Evolutionary conservation across 257 asterid genomes (phyloP), one percentile per base, ranked within the genome.

Genomic region (Euphrasia confusa): DNA sequence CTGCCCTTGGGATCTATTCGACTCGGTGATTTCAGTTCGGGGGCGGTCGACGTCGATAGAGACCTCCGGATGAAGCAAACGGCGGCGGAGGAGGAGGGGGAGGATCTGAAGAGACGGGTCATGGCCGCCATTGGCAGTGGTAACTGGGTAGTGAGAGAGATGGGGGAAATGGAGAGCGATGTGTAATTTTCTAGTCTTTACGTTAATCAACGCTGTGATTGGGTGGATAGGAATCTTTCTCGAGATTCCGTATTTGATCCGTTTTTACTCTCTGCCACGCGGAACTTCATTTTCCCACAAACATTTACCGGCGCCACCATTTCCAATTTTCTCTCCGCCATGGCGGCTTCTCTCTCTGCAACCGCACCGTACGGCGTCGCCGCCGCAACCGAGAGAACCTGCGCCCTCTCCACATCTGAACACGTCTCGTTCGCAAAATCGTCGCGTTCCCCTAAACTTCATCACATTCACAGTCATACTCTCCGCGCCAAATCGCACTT

Each of bases 41-140:
- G 58, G 62, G 82, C 77, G 60, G 83, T 75, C 52, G 88, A 77
- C 18, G 97, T 77, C 55, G 86, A 83, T 0, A 84, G 54, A 54
- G 73, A 79, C 74, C 94, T 73, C 64, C 72, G 65, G 48, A 64
- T 14, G 42, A 63, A 49, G 32, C 65, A 69, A 45, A 21, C 12
- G 53, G 82, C 71, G 68, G 74, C 42, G 48, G 74, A 58, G 61
- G 55, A 10, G 15, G 72, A 66, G 14, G 85, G 69, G 7, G 88
- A 64, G 55, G 86, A 86, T 77, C 88, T 74, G 63, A 81, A 71
- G 49, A 81, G 83, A 76, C 97, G 95, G 85, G 74, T 47, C 76
- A 81, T 65, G 71, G 95, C 94, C 82, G 95, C 92, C 99, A 93
- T 93, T 56, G 65, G 60, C 74, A 70, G 70, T 61, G 50, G 67